Evolutionary conservation across 257 asterid species (phyloP).

Genomic region (Capsicum baccatum): DNA sequence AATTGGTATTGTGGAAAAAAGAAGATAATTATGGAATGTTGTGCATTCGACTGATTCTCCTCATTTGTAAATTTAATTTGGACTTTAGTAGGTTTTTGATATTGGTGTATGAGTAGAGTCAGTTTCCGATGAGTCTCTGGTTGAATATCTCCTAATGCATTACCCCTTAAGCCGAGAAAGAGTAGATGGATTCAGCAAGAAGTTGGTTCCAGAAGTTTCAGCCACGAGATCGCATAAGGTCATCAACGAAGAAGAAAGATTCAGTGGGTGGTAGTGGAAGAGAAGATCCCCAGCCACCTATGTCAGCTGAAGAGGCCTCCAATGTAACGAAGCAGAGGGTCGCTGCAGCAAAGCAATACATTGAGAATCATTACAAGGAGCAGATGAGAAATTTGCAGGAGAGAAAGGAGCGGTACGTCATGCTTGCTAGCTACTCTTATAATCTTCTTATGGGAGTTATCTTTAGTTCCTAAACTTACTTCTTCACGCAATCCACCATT

Average conservation of each 20-base stretch:
- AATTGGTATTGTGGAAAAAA: background rate
- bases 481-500: too few relatives aligned
- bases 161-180: slow-evolving; percentile 47
- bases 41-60: background rate
- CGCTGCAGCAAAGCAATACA: slow-evolving; percentile 96
- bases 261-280: slow-evolving; percentile 70
- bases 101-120: slow-evolving; percentile 41
- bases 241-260: slow-evolving; percentile 65
- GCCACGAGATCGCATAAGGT: slow-evolving; percentile 76
- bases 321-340: slow-evolving; percentile 85
- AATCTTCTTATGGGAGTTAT: background rate
- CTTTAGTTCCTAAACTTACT: slow-evolving; percentile 9
- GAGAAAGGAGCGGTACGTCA: slow-evolving; percentile 83
- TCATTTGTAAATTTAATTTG: background rate
- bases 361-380: slow-evolving; percentile 96
- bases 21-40: background rate
- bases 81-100: slow-evolving; percentile 38
- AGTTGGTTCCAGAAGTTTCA: slow-evolving; percentile 89
- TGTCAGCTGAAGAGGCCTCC: slow-evolving; percentile 88
- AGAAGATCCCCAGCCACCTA: slow-evolving; percentile 59
- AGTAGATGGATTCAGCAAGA: slow-evolving; percentile 81
- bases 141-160: slow-evolving; percentile 31
- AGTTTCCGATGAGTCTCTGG: slow-evolving; percentile 47
- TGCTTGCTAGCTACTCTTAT: slow-evolving; percentile 19
- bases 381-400: slow-evolving; percentile 94